Base-by-base conservation (phyloP, 192 early-diverging fungal genomes). In the Fimicolochytrium jonesii region DNA sequence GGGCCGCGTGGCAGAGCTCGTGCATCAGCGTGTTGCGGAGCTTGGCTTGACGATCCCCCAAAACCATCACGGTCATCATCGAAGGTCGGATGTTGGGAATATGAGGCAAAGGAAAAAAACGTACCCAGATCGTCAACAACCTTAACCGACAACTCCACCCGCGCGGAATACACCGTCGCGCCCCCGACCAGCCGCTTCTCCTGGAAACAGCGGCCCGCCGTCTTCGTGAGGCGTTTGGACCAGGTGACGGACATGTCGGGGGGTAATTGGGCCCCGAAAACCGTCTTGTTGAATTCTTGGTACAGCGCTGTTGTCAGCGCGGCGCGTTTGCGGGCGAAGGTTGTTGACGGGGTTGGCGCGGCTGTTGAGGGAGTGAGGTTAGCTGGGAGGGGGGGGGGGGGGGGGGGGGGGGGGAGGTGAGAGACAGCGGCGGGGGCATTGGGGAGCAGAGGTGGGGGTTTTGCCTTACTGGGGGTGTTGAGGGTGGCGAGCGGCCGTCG, bases 1-100 rank as follows among this genome's bases (percentile, higher is more conserved):
- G 17, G 6, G 74, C 74, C 0, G 64, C 59, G 55, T 75, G 74
- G 41, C 74, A 75, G 50, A 75, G 43, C 41, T 75, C 74, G 32
- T 75, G 74, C 18, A 67, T 43, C 39, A 75, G 53, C 18, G 74
- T 75, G 20, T n/a, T 66, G 7, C 59, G 57, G 17, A 75, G 53
- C 36, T 66, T 71, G 1, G n/a, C 4, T 7, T 55, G 53, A 34
- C 11, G 53, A 7, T 55, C 13, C 6, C 25, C n/a, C n/a, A n/a
- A n/a, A n/a, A 7, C 6, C 22, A 20, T 55, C 10, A 7, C 37
- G 37, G 37, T 54, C 30, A 33, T 17, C 10, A 15, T 10, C 28
- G 28, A 7, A 11, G 28, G 31, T 54, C 31, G n/a, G n/a, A n/a
- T n/a, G n/a, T n/a, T 7, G 31, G 18, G 17, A 18, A 60, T 59